Evolutionary conservation across 345 rosid species (phyloP).

Genomic region (Ceriops tagal): DNA sequence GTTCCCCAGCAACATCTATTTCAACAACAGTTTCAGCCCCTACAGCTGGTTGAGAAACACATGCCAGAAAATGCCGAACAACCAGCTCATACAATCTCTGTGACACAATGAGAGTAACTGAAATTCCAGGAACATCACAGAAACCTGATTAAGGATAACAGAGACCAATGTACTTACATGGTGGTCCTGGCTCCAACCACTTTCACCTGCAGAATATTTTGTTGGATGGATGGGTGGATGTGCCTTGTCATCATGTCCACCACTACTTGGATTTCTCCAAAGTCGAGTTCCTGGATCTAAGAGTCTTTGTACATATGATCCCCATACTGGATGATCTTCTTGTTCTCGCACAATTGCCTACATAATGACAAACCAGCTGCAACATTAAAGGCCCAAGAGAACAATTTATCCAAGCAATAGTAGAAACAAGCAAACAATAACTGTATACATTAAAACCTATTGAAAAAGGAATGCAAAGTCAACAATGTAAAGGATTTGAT

Average conservation of each 20-base stretch:
- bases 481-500: not conserved
- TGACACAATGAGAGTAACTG: slow-evolving; percentile 16
- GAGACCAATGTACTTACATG: slow-evolving; percentile 42
- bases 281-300: slow-evolving; percentile 70
- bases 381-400: slow-evolving; percentile 7
- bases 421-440: not conserved
- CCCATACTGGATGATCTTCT: slow-evolving; percentile 83
- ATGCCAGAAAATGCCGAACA: slow-evolving; percentile 94
- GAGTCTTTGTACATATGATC: slow-evolving; percentile 77
- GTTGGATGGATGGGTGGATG: slow-evolving; percentile 99
- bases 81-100: slow-evolving; percentile 92
- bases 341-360: slow-evolving; percentile 88
- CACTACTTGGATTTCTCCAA: slow-evolving; percentile 92
- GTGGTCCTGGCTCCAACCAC: slow-evolving; percentile 85
- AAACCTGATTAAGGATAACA: not conserved
- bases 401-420: slow-evolving; percentile 5
- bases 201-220: slow-evolving; percentile 83
- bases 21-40: slow-evolving; percentile 98
- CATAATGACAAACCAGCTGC: slow-evolving; percentile 24
- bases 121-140: slow-evolving; percentile 4
- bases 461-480: not conserved
- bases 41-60: slow-evolving; percentile 95
- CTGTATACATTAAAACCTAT: not conserved
- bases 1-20: slow-evolving; percentile 88
- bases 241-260: slow-evolving; percentile 99